These are phyloP conservation scores for Cryphonectria japonica DNA, from an alignment of 2,329 filamentous ascomycete species.

Conservation along the genomic window DNA sequence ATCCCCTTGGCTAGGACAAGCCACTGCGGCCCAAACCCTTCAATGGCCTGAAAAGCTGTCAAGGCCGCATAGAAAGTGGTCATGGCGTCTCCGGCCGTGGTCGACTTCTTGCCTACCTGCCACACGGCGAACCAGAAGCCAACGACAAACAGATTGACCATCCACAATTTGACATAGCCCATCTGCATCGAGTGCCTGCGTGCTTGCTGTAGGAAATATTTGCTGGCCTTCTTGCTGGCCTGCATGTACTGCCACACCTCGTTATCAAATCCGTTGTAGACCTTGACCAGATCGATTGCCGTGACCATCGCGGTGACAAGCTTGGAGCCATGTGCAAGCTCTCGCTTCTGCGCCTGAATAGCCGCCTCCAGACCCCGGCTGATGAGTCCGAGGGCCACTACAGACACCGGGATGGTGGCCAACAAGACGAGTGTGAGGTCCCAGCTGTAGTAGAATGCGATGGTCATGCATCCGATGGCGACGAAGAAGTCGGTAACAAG, in stretches of 20 bases:
- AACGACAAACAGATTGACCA: slow-evolving; percentile 78
- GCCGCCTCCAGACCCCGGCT: slow-evolving; percentile 65
- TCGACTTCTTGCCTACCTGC: slow-evolving; percentile 63
- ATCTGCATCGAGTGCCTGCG: slow-evolving; percentile 72
- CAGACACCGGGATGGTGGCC: slow-evolving; percentile 70
- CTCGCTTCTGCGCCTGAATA: slow-evolving; percentile 69
- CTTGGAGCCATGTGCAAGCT: slow-evolving; percentile 73
- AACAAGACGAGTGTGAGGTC: slow-evolving; percentile 80
- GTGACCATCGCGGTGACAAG: slow-evolving; percentile 69
- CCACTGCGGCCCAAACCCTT: slow-evolving; percentile 75
- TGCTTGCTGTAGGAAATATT: slow-evolving; percentile 69
- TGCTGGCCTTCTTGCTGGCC: slow-evolving; percentile 61
- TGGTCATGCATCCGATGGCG: slow-evolving; percentile 64
- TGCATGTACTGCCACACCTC: slow-evolving; percentile 69
- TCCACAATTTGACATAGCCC: slow-evolving; percentile 73
- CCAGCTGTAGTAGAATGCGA: slow-evolving; percentile 84
- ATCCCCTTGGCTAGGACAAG: slow-evolving; percentile 79
- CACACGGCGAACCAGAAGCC: slow-evolving; percentile 87
- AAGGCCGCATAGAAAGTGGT: slow-evolving; percentile 86
- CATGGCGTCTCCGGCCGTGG: slow-evolving; percentile 69
- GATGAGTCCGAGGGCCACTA: slow-evolving; percentile 61
- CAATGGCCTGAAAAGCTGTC: slow-evolving; percentile 74
- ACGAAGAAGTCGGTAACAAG: slow-evolving; percentile 67
- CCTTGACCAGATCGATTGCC: slow-evolving; percentile 84
- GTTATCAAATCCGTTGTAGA: slow-evolving; percentile 74